Percentiles rank a stretch among this genome's conserved stretches.
Evolutionary conservation across 176 grass and related monocot genomes (phyloP).

Genomic region (Themeda triandra): DNA sequence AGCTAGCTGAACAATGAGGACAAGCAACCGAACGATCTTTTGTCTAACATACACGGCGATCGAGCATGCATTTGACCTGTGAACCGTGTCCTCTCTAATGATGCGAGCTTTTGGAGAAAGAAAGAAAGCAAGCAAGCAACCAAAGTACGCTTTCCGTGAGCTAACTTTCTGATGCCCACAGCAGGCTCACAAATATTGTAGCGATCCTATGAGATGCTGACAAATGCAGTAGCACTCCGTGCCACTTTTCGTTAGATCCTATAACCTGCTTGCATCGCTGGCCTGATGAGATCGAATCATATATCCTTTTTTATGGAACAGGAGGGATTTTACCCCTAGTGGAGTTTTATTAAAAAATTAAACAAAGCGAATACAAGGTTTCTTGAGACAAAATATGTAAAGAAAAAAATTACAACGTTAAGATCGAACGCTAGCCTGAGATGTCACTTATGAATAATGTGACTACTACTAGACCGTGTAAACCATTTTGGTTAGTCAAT

Average conservation of each 20-base stretch:
- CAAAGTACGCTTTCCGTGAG: constrained; percentile 24
- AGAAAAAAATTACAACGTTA: too few species aligned
- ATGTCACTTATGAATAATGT: background rate
- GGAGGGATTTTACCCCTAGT: too few species aligned
- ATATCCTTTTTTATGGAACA: too few species aligned
- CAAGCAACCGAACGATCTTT: background rate
- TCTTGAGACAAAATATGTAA: too few species aligned
- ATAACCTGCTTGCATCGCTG: background rate
- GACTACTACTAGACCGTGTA: background rate
- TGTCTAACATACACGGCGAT: background rate
- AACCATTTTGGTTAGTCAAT: background rate
- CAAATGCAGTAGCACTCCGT: constrained; percentile 38
- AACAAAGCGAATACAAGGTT: too few species aligned
- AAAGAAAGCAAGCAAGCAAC: constrained; percentile 38
- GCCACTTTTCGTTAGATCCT: constrained; percentile 45
- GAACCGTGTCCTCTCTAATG: constrained; percentile 31
- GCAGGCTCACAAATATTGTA: constrained; percentile 32
- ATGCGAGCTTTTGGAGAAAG: constrained; percentile 29
- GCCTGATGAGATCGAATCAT: background rate
- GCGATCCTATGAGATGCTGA: constrained; percentile 31
- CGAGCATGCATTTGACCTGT: constrained; percentile 17
- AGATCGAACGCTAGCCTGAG: too few species aligned
- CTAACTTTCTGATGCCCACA: constrained; percentile 20
- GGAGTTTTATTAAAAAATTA: too few species aligned
- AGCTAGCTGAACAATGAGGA: background rate